Conservation (phyloP, 2,329 filamentous ascomycete genomes). For the Talaromyces sp. region DNA sequence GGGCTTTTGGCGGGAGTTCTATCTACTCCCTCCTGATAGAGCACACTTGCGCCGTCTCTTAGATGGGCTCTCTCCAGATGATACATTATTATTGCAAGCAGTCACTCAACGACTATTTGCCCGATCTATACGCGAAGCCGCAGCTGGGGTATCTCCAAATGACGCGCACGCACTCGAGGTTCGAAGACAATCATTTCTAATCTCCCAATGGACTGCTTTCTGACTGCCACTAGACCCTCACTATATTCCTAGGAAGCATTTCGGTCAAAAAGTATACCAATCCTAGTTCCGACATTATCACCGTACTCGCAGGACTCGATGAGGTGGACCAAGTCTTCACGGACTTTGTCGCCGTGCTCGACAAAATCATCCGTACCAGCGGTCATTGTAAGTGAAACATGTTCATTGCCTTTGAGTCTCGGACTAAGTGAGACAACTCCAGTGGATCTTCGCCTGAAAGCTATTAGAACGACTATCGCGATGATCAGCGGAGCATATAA, state of each 20-base stretch:
- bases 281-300: slow-evolving; percentile 90
- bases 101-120: slow-evolving; percentile 75
- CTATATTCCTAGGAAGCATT: slow-evolving; percentile 75
- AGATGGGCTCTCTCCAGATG: slow-evolving; percentile 64
- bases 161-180: slow-evolving; percentile 84
- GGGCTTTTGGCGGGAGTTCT: slow-evolving; percentile 95
- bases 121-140: slow-evolving; percentile 65
- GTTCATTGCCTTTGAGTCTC: background rate
- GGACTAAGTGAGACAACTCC: background rate
- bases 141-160: slow-evolving; percentile 54
- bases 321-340: slow-evolving; percentile 81
- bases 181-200: slow-evolving; percentile 20
- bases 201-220: background rate
- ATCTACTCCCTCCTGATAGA: slow-evolving; percentile 77
- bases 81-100: slow-evolving; percentile 63
- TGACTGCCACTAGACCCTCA: slow-evolving; percentile 63
- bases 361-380: slow-evolving; percentile 75
- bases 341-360: slow-evolving; percentile 78
- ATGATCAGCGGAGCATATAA: slow-evolving; percentile 92
- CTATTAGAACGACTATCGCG: slow-evolving; percentile 73
- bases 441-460: slow-evolving; percentile 73
- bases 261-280: slow-evolving; percentile 90
- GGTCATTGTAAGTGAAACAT: slow-evolving; percentile 53
- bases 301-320: slow-evolving; percentile 81
- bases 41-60: slow-evolving; percentile 63